Base-by-base conservation (phyloP, 805 yeast species). In the Candida ficus region DNA sequence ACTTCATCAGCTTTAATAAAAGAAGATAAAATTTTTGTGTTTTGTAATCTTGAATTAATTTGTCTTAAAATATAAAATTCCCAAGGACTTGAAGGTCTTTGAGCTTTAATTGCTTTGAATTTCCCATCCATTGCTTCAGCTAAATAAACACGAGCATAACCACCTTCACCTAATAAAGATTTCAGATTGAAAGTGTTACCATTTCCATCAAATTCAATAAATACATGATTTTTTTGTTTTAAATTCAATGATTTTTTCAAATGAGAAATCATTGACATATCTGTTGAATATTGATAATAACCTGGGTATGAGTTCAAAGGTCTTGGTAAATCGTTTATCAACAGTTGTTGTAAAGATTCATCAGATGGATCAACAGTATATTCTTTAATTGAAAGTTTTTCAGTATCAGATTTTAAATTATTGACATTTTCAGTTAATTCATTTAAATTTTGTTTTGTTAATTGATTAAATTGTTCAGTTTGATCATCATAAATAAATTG, bases 141-240 rank as follows among this genome's bases (percentile, higher is more conserved):
- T 18, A 87, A 63, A 55, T 78, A 87, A 0, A 87, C 95, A 2
- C 76, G 70, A 0, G 90, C 95, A 62, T 68, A 81, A 0, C 90
- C 93, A n/a, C 95, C 95, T 52, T 73, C 74, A 0, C 96, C 96
- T 11, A 89, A 61, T 51, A 77, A 75, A 35, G 66, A 63, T 21
- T 71, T 67, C 40, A 81, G 58, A 43, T 76, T 74, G 47, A 59
- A 73, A 5, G 71, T 61, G 29, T 67, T 71, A 21, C 64, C 67
- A 7, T 67, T 71, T 29, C 66, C 63, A 23, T 57, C 60, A 41
- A 68, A 66, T 41, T 73, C 72, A 12, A 76, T 47, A 45, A 76
- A 65, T 0, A 78, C 64, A 27, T 62, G 47, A 14, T 39, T 47
- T 14, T 57, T 41, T 26, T 45, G 50, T 33, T 49, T 58, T 48